A percentile compares a stretch with the other conserved stretches of the same genome.
phyloP scores from a whole-genome alignment of 768 basidiomycete species.

The Russula sp. region DNA sequence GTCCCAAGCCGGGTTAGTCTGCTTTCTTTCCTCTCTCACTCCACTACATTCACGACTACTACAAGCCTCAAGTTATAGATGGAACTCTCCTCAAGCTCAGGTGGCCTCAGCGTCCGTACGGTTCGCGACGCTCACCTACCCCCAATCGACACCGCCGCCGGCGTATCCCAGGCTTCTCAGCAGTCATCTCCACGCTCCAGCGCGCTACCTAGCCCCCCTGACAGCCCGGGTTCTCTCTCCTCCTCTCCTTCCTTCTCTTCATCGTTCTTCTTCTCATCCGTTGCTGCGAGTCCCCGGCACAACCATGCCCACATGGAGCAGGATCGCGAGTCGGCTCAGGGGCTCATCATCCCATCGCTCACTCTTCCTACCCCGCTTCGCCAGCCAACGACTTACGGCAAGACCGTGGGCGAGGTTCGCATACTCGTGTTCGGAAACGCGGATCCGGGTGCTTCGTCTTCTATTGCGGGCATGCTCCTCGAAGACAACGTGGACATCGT shows the following conservation, averaged over 20 bases:
- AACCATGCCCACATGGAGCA: conserved; percentile 44
- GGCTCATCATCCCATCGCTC: conserved; percentile 69
- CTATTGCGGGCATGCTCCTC: conserved; percentile 49
- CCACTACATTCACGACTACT: neutral
- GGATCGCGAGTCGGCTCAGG: conserved; percentile 42
- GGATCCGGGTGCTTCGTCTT: conserved; percentile 46
- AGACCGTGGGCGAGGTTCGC: conserved; percentile 60
- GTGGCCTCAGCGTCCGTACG: conserved; percentile 26
- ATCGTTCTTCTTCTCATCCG: conserved; percentile 77
- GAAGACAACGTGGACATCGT: conserved; percentile 69
- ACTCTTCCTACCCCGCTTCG: conserved; percentile 59
- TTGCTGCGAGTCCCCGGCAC: conserved; percentile 62
- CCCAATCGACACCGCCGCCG: conserved; percentile 20
- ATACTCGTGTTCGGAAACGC: conserved; percentile 52
- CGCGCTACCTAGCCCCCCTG: conserved; percentile 54
- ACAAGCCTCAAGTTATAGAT: conserved; percentile 5
- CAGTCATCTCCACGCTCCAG: conserved; percentile 48
- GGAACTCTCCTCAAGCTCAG: conserved; percentile 21
- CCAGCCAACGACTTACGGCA: conserved; percentile 63
- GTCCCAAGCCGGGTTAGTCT: conserved; percentile 9
- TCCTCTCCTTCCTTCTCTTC: conserved; percentile 71
- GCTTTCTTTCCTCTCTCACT: neutral
- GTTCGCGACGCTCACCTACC: conserved; percentile 21
- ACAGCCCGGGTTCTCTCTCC: conserved; percentile 62
- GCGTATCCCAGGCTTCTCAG: conserved; percentile 40